Evolutionary conservation across 768 basidiomycete genomes (phyloP).

Genomic region (Tricholoma furcatifolium): DNA sequence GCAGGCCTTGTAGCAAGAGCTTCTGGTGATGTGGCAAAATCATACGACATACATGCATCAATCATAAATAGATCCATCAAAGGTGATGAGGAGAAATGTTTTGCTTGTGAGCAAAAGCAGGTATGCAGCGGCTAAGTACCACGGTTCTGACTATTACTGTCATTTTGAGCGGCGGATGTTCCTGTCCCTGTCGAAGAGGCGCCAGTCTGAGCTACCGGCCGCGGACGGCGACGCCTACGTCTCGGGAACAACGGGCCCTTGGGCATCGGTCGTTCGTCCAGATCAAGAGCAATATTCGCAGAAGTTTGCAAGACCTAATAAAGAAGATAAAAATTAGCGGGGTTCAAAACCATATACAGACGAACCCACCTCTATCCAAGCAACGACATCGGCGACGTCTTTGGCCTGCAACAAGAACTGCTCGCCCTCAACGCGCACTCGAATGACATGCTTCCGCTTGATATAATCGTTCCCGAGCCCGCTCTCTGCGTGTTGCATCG

Average conservation of each 20-base stretch:
- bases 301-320: slow-evolving; percentile 84
- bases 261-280: slow-evolving; percentile 92
- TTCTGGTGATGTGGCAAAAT: not conserved
- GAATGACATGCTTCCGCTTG: slow-evolving; percentile 92
- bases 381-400: slow-evolving; percentile 81
- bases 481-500: slow-evolving; percentile 88
- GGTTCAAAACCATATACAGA: slow-evolving; percentile 5
- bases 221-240: slow-evolving; percentile 10
- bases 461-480: slow-evolving; percentile 93
- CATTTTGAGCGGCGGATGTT: not conserved
- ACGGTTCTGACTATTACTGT: too few species aligned
- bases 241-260: slow-evolving; percentile 79
- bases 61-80: too few species aligned
- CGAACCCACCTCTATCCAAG: slow-evolving; percentile 86
- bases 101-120: too few species aligned
- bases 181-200: not conserved
- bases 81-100: too few species aligned
- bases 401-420: slow-evolving; percentile 93
- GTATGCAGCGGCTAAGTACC: too few species aligned
- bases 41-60: too few species aligned
- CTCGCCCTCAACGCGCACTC: slow-evolving; percentile 90
- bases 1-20: not conserved
- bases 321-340: slow-evolving; percentile 4
- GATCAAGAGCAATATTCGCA: slow-evolving; percentile 86
- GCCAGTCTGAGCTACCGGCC: not conserved